Evolutionary conservation across 179 eudicot genomes (phyloP).

Genomic region (Actinidia polygama): DNA sequence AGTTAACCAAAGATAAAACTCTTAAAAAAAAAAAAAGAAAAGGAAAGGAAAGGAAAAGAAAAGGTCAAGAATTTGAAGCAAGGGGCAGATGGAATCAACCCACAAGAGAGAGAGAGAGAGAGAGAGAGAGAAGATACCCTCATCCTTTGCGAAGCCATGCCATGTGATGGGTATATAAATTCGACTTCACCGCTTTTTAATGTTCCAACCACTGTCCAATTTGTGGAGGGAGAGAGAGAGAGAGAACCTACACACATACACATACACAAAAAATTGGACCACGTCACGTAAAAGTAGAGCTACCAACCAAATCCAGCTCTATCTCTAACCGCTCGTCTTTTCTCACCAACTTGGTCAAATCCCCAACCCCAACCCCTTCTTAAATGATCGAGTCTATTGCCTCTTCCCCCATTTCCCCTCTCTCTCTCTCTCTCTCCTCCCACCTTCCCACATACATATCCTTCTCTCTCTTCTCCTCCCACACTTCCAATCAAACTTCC

Average conservation of each 20-base stretch:
- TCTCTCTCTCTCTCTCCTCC: not conserved
- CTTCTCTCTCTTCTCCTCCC: not conserved
- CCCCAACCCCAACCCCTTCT: not conserved
- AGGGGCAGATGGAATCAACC: not conserved
- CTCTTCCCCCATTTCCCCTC: too few relatives aligned
- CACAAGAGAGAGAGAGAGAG: too few relatives aligned
- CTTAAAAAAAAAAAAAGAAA: too few relatives aligned
- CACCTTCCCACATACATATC: not conserved
- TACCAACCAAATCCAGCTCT: slow-evolving; percentile 57
- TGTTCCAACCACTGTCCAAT: not conserved
- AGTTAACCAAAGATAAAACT: too few relatives aligned
- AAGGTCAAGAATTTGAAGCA: not conserved
- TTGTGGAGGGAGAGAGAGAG: not conserved
- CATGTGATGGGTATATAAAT: slow-evolving; percentile 8
- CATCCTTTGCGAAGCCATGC: too few relatives aligned
- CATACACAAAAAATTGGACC: slow-evolving; percentile 14
- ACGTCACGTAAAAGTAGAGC: slow-evolving; percentile 50
- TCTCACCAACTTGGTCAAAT: slow-evolving; percentile 50
- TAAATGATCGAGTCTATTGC: not conserved
- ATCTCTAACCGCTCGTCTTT: slow-evolving; percentile 40
- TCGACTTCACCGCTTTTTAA: slow-evolving; percentile 7
- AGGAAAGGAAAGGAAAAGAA: too few relatives aligned
- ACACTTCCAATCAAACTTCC: not conserved
- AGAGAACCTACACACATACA: slow-evolving; percentile 27
- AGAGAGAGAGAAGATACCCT: not conserved